Base-by-base conservation (phyloP, 2,329 filamentous ascomycete species). In the Arachnomyces sp. region DNA sequence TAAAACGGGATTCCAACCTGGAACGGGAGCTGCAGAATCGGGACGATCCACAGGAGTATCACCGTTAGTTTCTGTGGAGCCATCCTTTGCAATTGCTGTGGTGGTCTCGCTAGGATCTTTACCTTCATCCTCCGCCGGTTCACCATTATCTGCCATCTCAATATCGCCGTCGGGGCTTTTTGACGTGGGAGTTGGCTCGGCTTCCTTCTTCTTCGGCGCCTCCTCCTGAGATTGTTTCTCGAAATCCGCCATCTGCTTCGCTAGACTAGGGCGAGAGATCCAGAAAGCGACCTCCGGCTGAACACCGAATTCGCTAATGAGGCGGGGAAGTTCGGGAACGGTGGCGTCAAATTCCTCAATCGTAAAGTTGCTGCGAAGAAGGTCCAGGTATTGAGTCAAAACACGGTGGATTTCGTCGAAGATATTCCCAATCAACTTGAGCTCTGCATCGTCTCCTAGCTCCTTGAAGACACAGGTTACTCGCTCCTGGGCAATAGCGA, bases 361-460 rank as follows among this genome's bases (percentile, higher is more conserved):
- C 0, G 81, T 73, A 20, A 95, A 65, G 54, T 88, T 93, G 57
- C 78, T 84, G 56, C 84, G 83, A 25, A 98, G 73, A 5, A 95
- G 74, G 53, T 96, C 92, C 13, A 96, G 72, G 56, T 93, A 98
- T 54, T 95, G 89, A 16, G 79, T 76, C 16, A 96, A 73, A 7
- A 89, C 82, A 44, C 84, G 78, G 50, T 94, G 86, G 14, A 93
- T 82, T 58, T 94, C 89, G 57, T 98, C 92, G 38, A 94, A 76
- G 49, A 94, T 81, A 38, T 87, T 87, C 2, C 86, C 84, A 9
- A 96, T 67, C 32, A 89, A 81, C 60, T 98, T 98, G 58, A 95
- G 80, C 45, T 93, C 88, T 0, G 84, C 81, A 43, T 83, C 77
- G 34, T 60, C 56, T 16, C 74, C 71, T 28, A 87, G 79, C 5